Evolutionary conservation across 176 grass and related monocot species (phyloP).

Genomic region (Oryza punctata): DNA sequence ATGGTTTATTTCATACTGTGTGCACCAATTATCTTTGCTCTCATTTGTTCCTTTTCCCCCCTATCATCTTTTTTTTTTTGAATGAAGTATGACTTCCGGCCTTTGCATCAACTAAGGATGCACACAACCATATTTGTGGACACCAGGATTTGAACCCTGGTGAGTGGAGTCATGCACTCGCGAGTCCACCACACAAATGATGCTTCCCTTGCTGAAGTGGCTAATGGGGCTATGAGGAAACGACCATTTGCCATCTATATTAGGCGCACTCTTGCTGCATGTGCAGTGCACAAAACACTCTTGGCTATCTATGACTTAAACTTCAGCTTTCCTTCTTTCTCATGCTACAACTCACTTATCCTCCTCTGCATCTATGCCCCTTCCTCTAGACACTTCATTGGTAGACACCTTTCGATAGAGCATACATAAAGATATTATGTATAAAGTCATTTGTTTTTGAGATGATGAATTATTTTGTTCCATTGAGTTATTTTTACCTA

Average conservation of each 20-base stretch:
- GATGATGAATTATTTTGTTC: neutral
- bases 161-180: too few species aligned
- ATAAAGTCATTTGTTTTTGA: neutral
- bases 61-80: too few species aligned
- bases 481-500: neutral
- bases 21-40: neutral
- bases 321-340: neutral
- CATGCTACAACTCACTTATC: neutral
- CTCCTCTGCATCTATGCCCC: neutral
- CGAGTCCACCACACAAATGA: too few species aligned
- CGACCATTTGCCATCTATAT: neutral
- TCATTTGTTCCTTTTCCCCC: neutral
- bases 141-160: too few species aligned
- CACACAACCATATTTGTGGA: too few species aligned
- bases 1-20: constrained; percentile 3
- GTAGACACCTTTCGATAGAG: neutral
- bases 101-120: too few species aligned
- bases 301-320: constrained; percentile 12
- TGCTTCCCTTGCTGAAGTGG: neutral
- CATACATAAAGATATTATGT: neutral
- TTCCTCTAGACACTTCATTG: neutral
- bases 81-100: too few species aligned
- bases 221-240: neutral
- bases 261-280: neutral
- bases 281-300: neutral